Base-by-base conservation (phyloP, 1,139 yeast species). In the Suhomyces panamericanus region DNA sequence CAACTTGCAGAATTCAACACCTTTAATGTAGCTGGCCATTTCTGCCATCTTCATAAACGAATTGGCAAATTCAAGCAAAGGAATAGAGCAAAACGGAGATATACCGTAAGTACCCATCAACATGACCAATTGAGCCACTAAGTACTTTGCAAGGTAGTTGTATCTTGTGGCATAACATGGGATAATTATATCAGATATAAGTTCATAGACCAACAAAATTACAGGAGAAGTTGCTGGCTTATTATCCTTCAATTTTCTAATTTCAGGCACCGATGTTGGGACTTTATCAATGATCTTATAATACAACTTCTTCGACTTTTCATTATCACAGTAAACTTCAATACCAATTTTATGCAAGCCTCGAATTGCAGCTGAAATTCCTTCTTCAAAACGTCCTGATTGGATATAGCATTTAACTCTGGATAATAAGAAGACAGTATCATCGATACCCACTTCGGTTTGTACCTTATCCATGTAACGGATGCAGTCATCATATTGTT, bases 221-320 rank as follows among this genome's bases (percentile, higher is more conserved):
- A 59, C 55, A 2, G 67, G 64, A 34, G 71, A 64, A 4, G 63
- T 62, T 1, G 69, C 57, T 1, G 46, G 45, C 11, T 62, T 60
- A 4, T 58, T 43, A 1, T 59, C 50, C 4, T 59, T 63, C 41
- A 77, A 54, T 7, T 57, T 59, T 27, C 78, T 56, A 13, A 78
- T 73, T 40, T 77, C 81, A 2, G 67, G 58, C 2, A 73, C 62
- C 1, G 80, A 69, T 4, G 69, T 53, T 0, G 81, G 81, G 6
- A 75, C 59, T 40, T 64, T 62, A 7, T 62, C 60, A 15, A 56
- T 49, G 30, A 70, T 53, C 22, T 54, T 58, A 4, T 57, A 54
- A 12, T 60, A 54, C 32, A 63, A 58, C 12, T 46, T 49, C 16
- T 48, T 50, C 41, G 62, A 60, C 57, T 67, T 62, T 2, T 50